Base-by-base conservation (phyloP, 441 rosid species). In the Corymbia citriodora region DNA sequence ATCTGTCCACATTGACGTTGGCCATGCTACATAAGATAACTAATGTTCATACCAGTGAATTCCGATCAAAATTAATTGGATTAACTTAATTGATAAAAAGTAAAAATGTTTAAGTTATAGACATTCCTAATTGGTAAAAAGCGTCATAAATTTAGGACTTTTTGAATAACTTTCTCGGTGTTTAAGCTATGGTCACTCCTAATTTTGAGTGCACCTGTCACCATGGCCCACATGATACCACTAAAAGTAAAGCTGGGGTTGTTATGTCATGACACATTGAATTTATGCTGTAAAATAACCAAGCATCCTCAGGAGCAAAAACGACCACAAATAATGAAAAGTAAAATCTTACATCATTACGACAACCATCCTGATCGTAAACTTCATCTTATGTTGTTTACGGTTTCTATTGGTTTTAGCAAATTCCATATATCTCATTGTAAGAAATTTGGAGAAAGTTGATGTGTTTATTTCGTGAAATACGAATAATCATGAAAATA, bases 111-210 rank as follows among this genome's bases (percentile, higher is more conserved):
- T 40, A 40, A 33, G 33, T 33, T 33, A 33, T 33, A 33, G 33
- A 2, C 33, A 33, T 33, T 33, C 2, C 33, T 33, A 33, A 33
- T 33, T 33, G 33, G 33, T 40, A 40, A 40, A 40, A 40, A 40
- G 6, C 45, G 6, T 40, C 6, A 5, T 40, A 40, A 40, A 40
- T 40, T 40, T 40, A 40, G 45, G 45, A 5, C 45, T 40, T 40
- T 40, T 40, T 40, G 6, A 40, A 40, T 40, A 40, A 40, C 6
- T 40, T 40, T 40, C 45, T 5, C 0, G 3, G 8, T 40, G 9
- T 68, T 68, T 29, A 1, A 63, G 15, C 2, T 2, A 63, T 63
- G 29, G 0, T 33, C 1, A 33, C 0, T 33, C 0, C 0, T 70
- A 4, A 33, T 33, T 70, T 70, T 70, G 14, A 70, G 12, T 0